A percentile compares a stretch with the other conserved stretches of the same genome.
phyloP scores from a whole-genome alignment of 2,329 filamentous ascomycete species.

The Aspergillus sp. region DNA sequence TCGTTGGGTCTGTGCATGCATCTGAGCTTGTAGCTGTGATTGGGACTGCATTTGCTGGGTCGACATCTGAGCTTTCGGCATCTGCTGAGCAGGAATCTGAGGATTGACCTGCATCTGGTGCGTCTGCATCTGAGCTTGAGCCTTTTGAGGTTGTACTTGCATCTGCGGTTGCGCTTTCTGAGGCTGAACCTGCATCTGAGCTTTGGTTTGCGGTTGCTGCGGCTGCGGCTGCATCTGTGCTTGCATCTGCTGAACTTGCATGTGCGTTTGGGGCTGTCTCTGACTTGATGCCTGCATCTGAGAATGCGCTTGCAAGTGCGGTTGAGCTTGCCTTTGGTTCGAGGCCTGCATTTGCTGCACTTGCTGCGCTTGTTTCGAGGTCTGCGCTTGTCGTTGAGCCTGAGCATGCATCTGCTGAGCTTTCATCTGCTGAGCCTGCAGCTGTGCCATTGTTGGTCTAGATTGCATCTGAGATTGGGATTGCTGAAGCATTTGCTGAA shows the following conservation, averaged over 20 bases:
- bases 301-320: conserved; percentile 17
- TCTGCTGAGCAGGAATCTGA: conserved; percentile 18
- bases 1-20: conserved; percentile 12
- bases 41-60: conserved; percentile 11
- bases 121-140: conserved; percentile 13
- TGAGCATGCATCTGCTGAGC: conserved; percentile 13
- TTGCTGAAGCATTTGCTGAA: neutral
- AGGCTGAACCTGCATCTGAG: conserved; percentile 16
- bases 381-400: conserved; percentile 13
- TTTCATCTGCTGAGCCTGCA: neutral
- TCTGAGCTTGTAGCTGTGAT: conserved; percentile 8
- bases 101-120: conserved; percentile 30
- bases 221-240: conserved; percentile 19
- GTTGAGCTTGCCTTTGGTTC: conserved; percentile 24
- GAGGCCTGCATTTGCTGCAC: conserved; percentile 16
- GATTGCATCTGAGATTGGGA: conserved; percentile 6
- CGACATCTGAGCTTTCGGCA: conserved; percentile 19
- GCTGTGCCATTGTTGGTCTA: neutral
- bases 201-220: conserved; percentile 8
- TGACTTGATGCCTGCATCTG: conserved; percentile 15
- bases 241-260: conserved; percentile 30
- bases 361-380: conserved; percentile 13
- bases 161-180: conserved; percentile 27
- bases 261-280: conserved; percentile 21
- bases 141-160: conserved; percentile 19